These are phyloP conservation scores for Laetiporus sulphureus DNA, from an alignment of 1,284 basidiomycete species.

Conservation along the genomic window DNA sequence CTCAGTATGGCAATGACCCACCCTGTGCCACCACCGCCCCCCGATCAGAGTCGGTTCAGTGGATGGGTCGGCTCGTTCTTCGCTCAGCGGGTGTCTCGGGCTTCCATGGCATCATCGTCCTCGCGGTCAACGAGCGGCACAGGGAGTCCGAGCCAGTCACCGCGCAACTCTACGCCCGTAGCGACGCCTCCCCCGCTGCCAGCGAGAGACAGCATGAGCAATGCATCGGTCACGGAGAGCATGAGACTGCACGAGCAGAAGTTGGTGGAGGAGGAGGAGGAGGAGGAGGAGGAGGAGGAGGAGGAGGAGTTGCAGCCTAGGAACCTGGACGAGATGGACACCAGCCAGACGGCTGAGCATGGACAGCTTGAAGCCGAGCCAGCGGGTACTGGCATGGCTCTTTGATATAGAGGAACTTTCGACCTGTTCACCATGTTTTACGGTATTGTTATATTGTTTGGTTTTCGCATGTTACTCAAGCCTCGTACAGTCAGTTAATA, in stretches of 20 bases:
- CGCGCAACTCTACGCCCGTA: slow-evolving; percentile 3
- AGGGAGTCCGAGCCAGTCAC: slow-evolving; percentile 1
- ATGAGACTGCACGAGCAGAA: no score
- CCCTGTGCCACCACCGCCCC: slow-evolving; percentile 20
- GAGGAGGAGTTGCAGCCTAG: slow-evolving; percentile 14
- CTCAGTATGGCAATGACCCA: slow-evolving; percentile 25
- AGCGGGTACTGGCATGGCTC: slow-evolving; percentile 9
- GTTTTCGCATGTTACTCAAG: slow-evolving; percentile 1
- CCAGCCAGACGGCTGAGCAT: not conserved
- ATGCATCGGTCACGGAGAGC: no score
- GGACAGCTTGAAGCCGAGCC: slow-evolving; percentile 1
- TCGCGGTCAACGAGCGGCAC: slow-evolving; percentile 3
- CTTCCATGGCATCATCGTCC: slow-evolving; percentile 14
- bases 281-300: slow-evolving; percentile 10
- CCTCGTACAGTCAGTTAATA: no score
- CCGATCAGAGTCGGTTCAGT: slow-evolving; percentile 26
- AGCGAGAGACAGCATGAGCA: not conserved
- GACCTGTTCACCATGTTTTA: slow-evolving; percentile 1
- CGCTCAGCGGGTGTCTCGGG: slow-evolving; percentile 31
- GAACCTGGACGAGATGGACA: slow-evolving; percentile 15
- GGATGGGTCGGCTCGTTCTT: slow-evolving; percentile 32
- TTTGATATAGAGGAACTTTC: slow-evolving; percentile 2
- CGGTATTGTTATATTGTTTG: slow-evolving; percentile 8
- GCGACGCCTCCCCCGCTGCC: slow-evolving; percentile 1
- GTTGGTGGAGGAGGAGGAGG: slow-evolving; percentile 2